Evolutionary conservation across 805 yeast genomes (phyloP).

Genomic region (Pichia insulana): DNA sequence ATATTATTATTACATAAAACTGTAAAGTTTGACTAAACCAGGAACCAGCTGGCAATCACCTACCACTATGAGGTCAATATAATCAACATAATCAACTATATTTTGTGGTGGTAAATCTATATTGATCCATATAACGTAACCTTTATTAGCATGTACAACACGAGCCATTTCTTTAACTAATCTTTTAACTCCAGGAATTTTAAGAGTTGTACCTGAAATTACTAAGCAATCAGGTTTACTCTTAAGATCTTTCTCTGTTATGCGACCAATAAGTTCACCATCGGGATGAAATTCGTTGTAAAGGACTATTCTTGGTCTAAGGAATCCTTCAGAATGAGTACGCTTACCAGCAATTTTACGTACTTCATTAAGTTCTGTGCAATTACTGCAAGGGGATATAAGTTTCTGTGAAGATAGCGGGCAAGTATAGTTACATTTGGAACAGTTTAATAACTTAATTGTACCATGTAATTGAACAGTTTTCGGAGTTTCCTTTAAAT

Average conservation of each 20-base stretch:
- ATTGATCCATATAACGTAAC: conserved; percentile 56
- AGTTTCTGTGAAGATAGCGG: conserved; percentile 13
- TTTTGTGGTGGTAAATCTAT: conserved; percentile 45
- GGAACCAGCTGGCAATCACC: conserved; percentile 62
- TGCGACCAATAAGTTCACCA: conserved; percentile 76
- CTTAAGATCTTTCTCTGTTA: conserved; percentile 57
- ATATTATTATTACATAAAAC: background rate
- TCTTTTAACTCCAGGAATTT: conserved; percentile 66
- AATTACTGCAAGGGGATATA: conserved; percentile 55
- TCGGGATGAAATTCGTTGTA: conserved; percentile 81
- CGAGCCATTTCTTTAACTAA: conserved; percentile 53
- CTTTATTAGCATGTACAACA: conserved; percentile 46
- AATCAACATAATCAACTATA: conserved; percentile 39
- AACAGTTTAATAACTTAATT: conserved; percentile 61
- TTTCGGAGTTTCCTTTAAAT: conserved; percentile 32
- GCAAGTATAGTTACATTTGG: conserved; percentile 59
- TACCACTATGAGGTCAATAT: conserved; percentile 48
- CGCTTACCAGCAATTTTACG: conserved; percentile 56
- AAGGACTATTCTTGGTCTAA: conserved; percentile 58
- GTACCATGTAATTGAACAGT: conserved; percentile 84
- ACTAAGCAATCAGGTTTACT: conserved; percentile 67
- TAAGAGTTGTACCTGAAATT: conserved; percentile 77
- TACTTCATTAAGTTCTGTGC: conserved; percentile 49
- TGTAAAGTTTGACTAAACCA: conserved; percentile 19
- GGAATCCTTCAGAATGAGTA: conserved; percentile 49